Evolutionary conservation across 306 rosid species (phyloP), one percentile per base, ranked within the genome.

Genomic region (Citrullus colocynthis): DNA sequence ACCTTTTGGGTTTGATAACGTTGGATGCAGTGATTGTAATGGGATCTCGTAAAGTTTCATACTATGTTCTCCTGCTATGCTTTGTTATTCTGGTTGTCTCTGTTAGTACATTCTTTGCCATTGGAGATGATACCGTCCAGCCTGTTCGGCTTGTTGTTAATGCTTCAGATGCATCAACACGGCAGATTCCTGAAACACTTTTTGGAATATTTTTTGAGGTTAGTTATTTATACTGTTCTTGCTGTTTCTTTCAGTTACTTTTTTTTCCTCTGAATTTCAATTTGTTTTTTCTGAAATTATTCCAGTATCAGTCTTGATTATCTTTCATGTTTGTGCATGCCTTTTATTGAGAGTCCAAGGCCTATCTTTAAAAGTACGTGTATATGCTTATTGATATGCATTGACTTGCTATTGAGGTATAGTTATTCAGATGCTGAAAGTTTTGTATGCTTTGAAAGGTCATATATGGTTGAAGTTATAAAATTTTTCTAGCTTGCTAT

Each of bases 141-240:
- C 87, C 84, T 5, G 61, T 92, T 17, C 24, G 52, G 21, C 88
- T 93, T 14, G 17, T 21, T 55, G 88, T 93, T 16, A 20, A 93
- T 84, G 97, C 93, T 86, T 92, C 97, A 56, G 90, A 81, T 56
- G 77, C 85, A 58, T 85, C 88, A 7, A 88, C 82, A 45, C 85
- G 75, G 65, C 85, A 37, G 37, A 91, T 93, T 42, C 85, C 97
- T 0, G 81, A 90, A 0, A 91, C 96, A 15, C 87, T 91, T 65
- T 93, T 91, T 58, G 98, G 98, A 66, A 49, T 87, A 78, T 93
- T 93, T 87, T 93, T 93, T 75, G 98, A 93, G 98, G 98, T 93
- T 60, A 15, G 69, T 54, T 63, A 52, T 39, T 32, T 45, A 65
- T 28, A 66, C 10, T 75, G 63, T 54, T 60, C 12, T 49, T 21